Evolutionary conservation across 805 yeast species (phyloP), one percentile per base, ranked within the genome.

Genomic region (Metschnikowia orientalis): DNA sequence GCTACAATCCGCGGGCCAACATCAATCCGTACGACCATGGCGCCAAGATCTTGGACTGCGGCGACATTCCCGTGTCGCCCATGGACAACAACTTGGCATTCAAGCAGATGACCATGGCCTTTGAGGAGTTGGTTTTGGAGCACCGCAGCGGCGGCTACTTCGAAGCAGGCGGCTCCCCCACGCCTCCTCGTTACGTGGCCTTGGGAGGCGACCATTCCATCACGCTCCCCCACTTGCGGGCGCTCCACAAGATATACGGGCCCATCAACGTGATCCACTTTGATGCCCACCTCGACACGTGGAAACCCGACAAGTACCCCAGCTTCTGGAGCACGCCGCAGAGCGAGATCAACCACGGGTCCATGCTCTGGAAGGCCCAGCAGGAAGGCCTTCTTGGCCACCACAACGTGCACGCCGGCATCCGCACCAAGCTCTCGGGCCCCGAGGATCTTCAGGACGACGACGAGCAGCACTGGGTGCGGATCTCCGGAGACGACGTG

Each of bases 121-220:
- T 67, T 64, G 75, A 77, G 24, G 77, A 73, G 43, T 78, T 80
- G 49, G 57, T 82, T 33, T 53, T 73, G 26, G 52, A 59, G 13
- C 59, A 67, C 42, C 43, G 53, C 5, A 36, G 63, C 1, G 29
- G 35, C 10, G 41, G 55, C 27, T 30, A 47, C 8, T 23, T 40
- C 18, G 8, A 34, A 6, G 9, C 12, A 4, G 32, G 12, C 4
- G 11, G 26, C 10, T 24, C 26, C 4, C 72, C 77, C 6, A 13
- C n/a, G 34, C 40, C 38, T 2, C 89, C 92, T 13, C 64, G 83
- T 38, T 67, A 78, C 24, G 73, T 84, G 12, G 79, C 85, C 0
- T 63, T 85, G 17, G 95, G 95, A 8, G 95, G 95, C 26, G 95
- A 85, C 52, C 95, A 85, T 56, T 77, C 88, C 2, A 73, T 85